Base-by-base conservation (phyloP, 306 rosid genomes). In the Alnus rubra region DNA sequence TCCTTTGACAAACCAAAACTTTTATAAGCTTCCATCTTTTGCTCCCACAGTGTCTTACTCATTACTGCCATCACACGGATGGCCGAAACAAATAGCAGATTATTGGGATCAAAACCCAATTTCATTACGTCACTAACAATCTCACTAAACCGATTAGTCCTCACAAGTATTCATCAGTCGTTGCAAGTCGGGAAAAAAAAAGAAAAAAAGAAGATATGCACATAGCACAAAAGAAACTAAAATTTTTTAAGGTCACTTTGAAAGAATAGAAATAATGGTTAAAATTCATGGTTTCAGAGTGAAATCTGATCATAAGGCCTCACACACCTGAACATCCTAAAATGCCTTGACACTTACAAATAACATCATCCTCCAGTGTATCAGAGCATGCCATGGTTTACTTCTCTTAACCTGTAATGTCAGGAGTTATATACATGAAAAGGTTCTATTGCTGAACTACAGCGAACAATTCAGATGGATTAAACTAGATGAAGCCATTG, bases 1-100 rank as follows among this genome's bases (percentile, higher is more conserved):
- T 82, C 79, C 23, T 51, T 48, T 0, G 76, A 54, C 78, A 82
- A 48, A 48, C 85, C 85, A 23, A 74, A 73, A 74, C 85, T 78
- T 69, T 33, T 73, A 52, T 33, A 56, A 68, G 35, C 51, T 74
- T 78, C 79, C 75, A 67, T 10, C 64, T 82, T 82, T 56, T 78
- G 72, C 72, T 74, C 58, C 85, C 85, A 82, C 4, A 44, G 67
- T 1, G 65, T 13, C 52, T 47, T 65, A 56, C 75, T 35, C 56
- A 76, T 63, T 8, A 3, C 9, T 3, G 56, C 81, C 75, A 54
- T 58, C 39, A 71, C 9, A 48, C 62, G 33, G 39, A 73, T 4
- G 11, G 81, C 76, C 2, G 31, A 59, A 10, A 68, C 65, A 78
- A 82, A 74, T 18, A 19, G 19, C 50, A 39, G 1, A 2, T 12